phyloP scores from a whole-genome alignment of 2,329 filamentous ascomycete genomes.

The Ophiostoma sp. region DNA sequence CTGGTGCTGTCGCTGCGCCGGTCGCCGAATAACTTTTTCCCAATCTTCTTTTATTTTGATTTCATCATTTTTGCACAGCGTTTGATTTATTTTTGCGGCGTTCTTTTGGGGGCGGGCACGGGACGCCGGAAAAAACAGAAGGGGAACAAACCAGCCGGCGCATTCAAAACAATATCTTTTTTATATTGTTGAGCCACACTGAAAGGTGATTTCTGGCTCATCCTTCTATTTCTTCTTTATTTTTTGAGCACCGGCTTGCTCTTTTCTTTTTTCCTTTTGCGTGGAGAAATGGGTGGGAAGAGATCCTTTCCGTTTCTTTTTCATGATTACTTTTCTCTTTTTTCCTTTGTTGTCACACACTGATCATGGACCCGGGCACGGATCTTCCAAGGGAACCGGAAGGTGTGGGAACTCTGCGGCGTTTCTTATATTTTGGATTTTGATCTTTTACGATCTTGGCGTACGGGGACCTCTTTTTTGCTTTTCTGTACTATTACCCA shows the following conservation, averaged over 20 bases:
- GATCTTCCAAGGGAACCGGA: background rate
- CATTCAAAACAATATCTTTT: background rate
- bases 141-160: background rate
- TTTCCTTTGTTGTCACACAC: background rate
- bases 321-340: constrained; percentile 6
- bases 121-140: background rate
- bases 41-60: constrained; percentile 8
- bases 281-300: background rate
- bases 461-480: background rate
- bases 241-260: constrained; percentile 21
- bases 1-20: constrained; percentile 36
- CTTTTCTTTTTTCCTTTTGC: background rate
- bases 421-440: background rate
- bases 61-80: background rate
- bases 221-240: constrained; percentile 19
- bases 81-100: background rate
- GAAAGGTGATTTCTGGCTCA: background rate
- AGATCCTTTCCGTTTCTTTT: background rate
- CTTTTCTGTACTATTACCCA: constrained; percentile 15
- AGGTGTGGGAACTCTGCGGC: background rate
- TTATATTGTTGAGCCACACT: constrained; percentile 10
- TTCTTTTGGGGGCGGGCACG: constrained; percentile 10
- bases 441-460: background rate
- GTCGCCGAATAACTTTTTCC: constrained; percentile 5
- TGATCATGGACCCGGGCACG: constrained; percentile 16